Conservation (phyloP, 2,329 filamentous ascomycete species). For the Podosphaera xanthii region DNA sequence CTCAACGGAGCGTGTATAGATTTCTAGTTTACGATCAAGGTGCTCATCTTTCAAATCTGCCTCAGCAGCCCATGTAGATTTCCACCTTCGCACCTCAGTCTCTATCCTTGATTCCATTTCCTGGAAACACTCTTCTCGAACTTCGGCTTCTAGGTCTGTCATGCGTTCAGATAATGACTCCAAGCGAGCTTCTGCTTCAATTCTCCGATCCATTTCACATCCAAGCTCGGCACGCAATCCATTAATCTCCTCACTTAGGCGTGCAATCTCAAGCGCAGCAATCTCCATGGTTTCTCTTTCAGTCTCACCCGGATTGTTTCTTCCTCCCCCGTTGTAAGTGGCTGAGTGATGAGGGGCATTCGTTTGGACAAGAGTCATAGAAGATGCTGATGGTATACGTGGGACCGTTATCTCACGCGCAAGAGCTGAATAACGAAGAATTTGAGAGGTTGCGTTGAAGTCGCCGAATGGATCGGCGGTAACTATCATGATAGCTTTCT, state of each 20-base stretch:
- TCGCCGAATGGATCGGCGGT: conserved; percentile 83
- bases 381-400: conserved; percentile 61
- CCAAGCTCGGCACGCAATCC: conserved; percentile 45
- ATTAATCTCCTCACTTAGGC: conserved; percentile 59
- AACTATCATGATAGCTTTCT: conserved; percentile 88
- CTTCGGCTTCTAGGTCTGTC: conserved; percentile 51
- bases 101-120: conserved; percentile 67
- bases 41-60: conserved; percentile 63
- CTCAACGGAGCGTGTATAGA: conserved; percentile 31
- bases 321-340: conserved; percentile 2
- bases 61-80: conserved; percentile 54
- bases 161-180: conserved; percentile 40
- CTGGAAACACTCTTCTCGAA: conserved; percentile 69
- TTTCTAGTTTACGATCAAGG: conserved; percentile 69
- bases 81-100: conserved; percentile 60
- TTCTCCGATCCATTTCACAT: conserved; percentile 45
- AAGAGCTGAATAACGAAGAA: conserved; percentile 78
- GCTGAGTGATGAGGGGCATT: conserved; percentile 10
- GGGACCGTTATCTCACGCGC: conserved; percentile 85
- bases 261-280: conserved; percentile 57
- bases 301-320: conserved; percentile 15
- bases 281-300: conserved; percentile 58
- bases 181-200: conserved; percentile 51
- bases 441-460: conserved; percentile 92
- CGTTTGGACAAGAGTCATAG: conserved; percentile 29